Evolutionary conservation across 2,329 filamentous ascomycete genomes (phyloP), one percentile per base, ranked within the genome.

Genomic region (Hymenoscyphus scutula): DNA sequence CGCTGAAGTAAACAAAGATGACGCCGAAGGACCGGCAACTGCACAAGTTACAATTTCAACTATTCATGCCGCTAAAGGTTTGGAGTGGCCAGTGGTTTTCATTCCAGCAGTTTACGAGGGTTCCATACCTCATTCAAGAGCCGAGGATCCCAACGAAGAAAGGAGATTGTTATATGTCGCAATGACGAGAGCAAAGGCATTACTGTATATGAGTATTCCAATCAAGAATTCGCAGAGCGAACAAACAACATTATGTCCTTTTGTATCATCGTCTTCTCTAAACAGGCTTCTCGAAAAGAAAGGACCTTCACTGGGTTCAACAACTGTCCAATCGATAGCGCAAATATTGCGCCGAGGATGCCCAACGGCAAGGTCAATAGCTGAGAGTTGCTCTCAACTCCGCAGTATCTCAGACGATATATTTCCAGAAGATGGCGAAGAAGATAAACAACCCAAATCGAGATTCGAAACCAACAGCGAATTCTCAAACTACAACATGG

Each of bases 41-140:
- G 80, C 84, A 1, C 81, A 90, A 69, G 85, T 98, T 23, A 97
- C 93, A 0, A 91, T 99, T 27, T 97, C 92, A 5, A 99, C 94
- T 0, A 97, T 99, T 11, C 94, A 99, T 74, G 92, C 93, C 0
- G 92, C 94, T 2, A 99, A 99, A 76, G 94, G 94, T 2, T 81
- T 99, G 0, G 94, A 99, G 75, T 99, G 95, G 95, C 94, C 94
- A 0, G 83, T 97, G 1, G 92, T 98, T 0, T 98, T 98, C 74
- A 87, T 98, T 17, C 93, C 95, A 5, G 91, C 90, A 1, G 89
- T 92, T 29, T 97, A 96, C 73, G 86, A 92, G 55, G 95, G 94
- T 0, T 94, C 89, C 1, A 96, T 98, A 63, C 94, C 94, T 4
- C 94, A 98, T 74, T 89, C 88, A 1, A 84, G 93, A 68, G 85